Base-by-base conservation (phyloP, 2,329 filamentous ascomycete species). In the Colletotrichum sojae region DNA sequence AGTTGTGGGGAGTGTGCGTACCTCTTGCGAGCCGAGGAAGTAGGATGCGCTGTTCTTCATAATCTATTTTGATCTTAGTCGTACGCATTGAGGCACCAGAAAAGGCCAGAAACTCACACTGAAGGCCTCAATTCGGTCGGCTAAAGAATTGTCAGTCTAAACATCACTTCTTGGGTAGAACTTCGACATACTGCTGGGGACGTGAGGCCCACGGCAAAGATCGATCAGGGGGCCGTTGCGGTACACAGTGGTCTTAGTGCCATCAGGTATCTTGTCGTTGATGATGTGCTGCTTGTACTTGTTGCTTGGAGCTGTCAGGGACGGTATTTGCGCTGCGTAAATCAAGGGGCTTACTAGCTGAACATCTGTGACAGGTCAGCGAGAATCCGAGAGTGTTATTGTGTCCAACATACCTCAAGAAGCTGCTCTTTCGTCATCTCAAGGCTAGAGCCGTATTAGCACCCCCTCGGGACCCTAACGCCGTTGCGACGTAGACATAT, bases 211-310 rank as follows among this genome's bases (percentile, higher is more conserved):
- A 79, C 94, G 90, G 85, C 96, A 98, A 72, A 98, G 85, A 88
- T 99, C 96, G 76, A 98, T 97, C 65, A 98, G 86, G 15, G 94
- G 94, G 67, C 96, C 96, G 77, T 94, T 97, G 72, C 94, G 91
- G 82, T 98, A 99, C 48, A 98, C 95, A 10, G 96, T 98, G 78
- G 94, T 97, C 78, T 88, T 94, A 64, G 94, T 95, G 74, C 94
- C 94, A 74, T 97, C 94, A 46, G 91, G 86, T 70, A 98, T 93
- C 82, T 97, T 94, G 84, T 94, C 92, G 75, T 94, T 92, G 83
- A 99, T 98, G 81, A 98, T 97, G 81, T 98, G 93, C 79, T 97
- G 91, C 89, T 99, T 98, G 86, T 97, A 98, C 80, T 96, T 96
- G 88, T 97, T 98, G 87, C 49, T 52, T 36, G 22, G 12, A 16